These are phyloP conservation scores for Claviceps lovelessii DNA, from an alignment of 2,329 filamentous ascomycete species.

Conservation along the genomic window DNA sequence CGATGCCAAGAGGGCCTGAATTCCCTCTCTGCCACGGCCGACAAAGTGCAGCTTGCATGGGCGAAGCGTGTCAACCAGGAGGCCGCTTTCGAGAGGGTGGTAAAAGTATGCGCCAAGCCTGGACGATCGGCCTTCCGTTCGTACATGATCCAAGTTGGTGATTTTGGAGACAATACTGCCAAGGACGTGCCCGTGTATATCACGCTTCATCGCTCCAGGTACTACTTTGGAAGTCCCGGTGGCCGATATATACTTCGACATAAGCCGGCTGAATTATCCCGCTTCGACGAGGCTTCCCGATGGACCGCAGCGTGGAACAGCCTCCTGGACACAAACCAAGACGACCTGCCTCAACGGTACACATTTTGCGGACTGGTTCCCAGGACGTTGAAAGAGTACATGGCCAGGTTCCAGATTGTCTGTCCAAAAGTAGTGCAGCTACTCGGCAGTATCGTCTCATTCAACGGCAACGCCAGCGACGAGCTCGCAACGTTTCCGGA, in stretches of 20 bases:
- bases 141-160: neutral
- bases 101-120: neutral
- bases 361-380: conserved; percentile 13
- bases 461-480: neutral
- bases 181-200: neutral
- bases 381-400: conserved; percentile 8
- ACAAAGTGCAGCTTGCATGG: neutral
- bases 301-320: neutral
- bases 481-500: neutral
- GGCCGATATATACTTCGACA: conserved; percentile 18
- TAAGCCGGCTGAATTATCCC: neutral
- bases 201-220: conserved; percentile 3
- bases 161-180: neutral
- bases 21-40: neutral
- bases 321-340: neutral
- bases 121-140: neutral
- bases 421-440: conserved; percentile 6
- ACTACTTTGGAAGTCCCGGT: conserved; percentile 12
- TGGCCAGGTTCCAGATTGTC: conserved; percentile 6
- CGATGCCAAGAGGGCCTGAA: neutral
- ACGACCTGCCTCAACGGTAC: neutral
- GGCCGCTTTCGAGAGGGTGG: neutral
- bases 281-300: neutral
- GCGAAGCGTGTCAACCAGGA: neutral
- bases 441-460: conserved; percentile 8